Conservation (phyloP, 148 eudicot genomes). For the Rhododendron ovatum region DNA sequence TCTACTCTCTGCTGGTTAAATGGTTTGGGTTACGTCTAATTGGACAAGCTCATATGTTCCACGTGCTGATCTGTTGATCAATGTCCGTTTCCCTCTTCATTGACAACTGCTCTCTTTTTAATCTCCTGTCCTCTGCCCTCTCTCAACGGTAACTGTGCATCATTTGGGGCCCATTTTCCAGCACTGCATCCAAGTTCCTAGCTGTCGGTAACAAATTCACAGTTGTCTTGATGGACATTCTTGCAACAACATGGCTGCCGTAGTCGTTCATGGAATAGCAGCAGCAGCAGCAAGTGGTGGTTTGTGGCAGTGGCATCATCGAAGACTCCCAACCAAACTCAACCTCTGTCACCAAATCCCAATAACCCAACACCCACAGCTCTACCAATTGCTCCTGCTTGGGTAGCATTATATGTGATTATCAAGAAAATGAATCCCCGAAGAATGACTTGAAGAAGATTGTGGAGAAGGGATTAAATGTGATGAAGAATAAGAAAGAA, state of each 20-base stretch:
- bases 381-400: background rate
- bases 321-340: background rate
- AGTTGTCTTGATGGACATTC: background rate
- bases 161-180: background rate
- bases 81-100: background rate
- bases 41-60: background rate
- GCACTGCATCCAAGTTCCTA: background rate
- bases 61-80: background rate
- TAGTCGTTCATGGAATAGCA: background rate
- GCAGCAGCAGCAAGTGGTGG: background rate
- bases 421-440: background rate
- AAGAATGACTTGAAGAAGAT: background rate
- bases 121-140: background rate
- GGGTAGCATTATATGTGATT: background rate
- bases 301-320: background rate
- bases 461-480: background rate
- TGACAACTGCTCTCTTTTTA: background rate
- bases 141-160: background rate
- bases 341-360: background rate
- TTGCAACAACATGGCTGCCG: background rate
- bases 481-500: background rate
- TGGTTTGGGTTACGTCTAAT: background rate
- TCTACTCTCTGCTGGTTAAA: background rate
- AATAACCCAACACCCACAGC: background rate
- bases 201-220: background rate